Conservation (phyloP, 1,284 basidiomycete genomes). For the Pyrrhoderma noxium region DNA sequence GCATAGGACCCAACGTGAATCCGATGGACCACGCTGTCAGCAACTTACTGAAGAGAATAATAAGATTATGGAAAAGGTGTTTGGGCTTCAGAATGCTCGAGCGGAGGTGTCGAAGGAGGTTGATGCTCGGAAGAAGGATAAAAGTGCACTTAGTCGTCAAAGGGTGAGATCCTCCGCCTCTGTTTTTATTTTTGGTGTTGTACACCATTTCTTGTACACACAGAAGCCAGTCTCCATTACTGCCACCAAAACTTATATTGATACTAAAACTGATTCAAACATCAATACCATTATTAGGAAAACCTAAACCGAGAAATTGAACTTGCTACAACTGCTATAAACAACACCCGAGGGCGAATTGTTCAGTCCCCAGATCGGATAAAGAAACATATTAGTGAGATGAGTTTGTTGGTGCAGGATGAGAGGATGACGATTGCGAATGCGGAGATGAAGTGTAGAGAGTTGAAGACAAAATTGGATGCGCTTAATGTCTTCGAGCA, state of each 20-base stretch:
- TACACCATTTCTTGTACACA: too few relatives aligned
- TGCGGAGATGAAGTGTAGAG: conserved; percentile 66
- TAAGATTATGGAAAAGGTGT: conserved; percentile 53
- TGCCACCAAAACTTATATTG: too few relatives aligned
- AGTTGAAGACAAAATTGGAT: conserved; percentile 67
- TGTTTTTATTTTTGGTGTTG: too few relatives aligned
- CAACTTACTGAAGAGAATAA: conserved; percentile 55
- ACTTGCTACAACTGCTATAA: conserved; percentile 51
- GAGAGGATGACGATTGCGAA: conserved; percentile 53
- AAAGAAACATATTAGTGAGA: conserved; percentile 67
- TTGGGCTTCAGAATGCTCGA: conserved; percentile 62
- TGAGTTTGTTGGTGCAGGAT: conserved; percentile 54
- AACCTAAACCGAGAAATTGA: conserved; percentile 48
- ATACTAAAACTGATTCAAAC: too few relatives aligned
- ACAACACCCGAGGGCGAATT: conserved; percentile 60
- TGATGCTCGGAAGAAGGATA: conserved; percentile 64
- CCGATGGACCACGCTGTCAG: conserved; percentile 66
- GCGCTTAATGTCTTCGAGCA: conserved; percentile 70
- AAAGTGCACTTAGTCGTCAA: conserved; percentile 46
- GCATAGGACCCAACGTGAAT: conserved; percentile 53
- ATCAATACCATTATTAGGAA: too few relatives aligned
- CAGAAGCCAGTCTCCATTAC: too few relatives aligned
- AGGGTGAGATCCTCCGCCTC: too few relatives aligned
- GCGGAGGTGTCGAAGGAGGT: conserved; percentile 47
- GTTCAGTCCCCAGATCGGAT: conserved; percentile 86